These are phyloP conservation scores for Suhomyces faveliae DNA, from an alignment of 805 yeast genomes.

Conservation along the genomic window DNA sequence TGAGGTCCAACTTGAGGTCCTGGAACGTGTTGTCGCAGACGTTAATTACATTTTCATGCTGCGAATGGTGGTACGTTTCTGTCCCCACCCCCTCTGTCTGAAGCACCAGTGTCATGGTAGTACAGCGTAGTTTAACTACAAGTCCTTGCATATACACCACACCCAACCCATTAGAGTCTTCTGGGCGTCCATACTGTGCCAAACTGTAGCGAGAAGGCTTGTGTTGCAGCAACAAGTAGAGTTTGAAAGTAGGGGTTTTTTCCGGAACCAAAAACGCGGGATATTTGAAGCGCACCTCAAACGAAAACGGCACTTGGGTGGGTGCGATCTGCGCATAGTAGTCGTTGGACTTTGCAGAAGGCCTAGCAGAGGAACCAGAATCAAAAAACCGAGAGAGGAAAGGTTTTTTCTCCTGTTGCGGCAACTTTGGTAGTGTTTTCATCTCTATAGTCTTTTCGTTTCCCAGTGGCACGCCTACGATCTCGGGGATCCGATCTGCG, in stretches of 20 bases:
- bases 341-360: neutral
- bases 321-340: conserved; percentile 26
- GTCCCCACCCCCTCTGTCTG: conserved; percentile 9
- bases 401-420: conserved; percentile 20
- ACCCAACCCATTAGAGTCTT: conserved; percentile 48
- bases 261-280: conserved; percentile 50
- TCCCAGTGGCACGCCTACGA: conserved; percentile 32
- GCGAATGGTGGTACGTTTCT: conserved; percentile 26
- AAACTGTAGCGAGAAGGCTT: conserved; percentile 31
- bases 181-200: conserved; percentile 31
- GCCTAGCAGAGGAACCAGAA: neutral
- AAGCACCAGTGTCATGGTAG: conserved; percentile 23
- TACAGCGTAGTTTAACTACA: conserved; percentile 27
- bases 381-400: conserved; percentile 30
- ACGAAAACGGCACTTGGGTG: conserved; percentile 37
- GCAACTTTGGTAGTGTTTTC: conserved; percentile 19
- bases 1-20: conserved; percentile 40
- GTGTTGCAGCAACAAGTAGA: conserved; percentile 28
- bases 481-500: conserved; percentile 41
- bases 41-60: conserved; percentile 22
- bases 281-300: conserved; percentile 50
- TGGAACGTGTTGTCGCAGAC: conserved; percentile 34
- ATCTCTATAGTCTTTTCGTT: conserved; percentile 12
- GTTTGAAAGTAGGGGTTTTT: conserved; percentile 33
- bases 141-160: conserved; percentile 43